phyloP scores from a whole-genome alignment of 495 filamentous ascomycete genomes.

The Xylaria castorea region DNA sequence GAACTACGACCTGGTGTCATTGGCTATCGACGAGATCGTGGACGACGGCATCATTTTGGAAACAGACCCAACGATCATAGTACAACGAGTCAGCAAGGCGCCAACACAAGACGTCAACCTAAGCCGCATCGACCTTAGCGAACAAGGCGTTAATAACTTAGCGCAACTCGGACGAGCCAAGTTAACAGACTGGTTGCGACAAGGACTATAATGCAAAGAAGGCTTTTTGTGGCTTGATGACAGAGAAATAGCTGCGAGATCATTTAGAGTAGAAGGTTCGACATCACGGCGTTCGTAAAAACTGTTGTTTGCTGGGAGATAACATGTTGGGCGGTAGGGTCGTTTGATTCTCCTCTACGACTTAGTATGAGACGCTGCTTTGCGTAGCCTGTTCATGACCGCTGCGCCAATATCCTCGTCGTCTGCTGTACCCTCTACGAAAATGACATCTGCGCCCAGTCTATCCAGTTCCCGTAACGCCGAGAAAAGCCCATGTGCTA shows the following conservation, averaged over 20 bases:
- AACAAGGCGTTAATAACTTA: slow-evolving; percentile 93
- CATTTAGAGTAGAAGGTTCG: slow-evolving; percentile 14
- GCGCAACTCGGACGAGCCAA: slow-evolving; percentile 96
- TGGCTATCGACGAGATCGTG: slow-evolving; percentile 94
- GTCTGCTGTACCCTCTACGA: slow-evolving; percentile 88
- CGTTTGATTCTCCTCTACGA: slow-evolving; percentile 40
- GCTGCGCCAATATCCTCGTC: slow-evolving; percentile 86
- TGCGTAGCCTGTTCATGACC: slow-evolving; percentile 93
- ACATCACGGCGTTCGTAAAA: slow-evolving; percentile 43
- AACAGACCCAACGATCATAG: slow-evolving; percentile 91
- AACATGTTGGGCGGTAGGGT: slow-evolving; percentile 24
- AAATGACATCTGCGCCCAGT: slow-evolving; percentile 79
- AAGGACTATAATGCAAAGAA: slow-evolving; percentile 60
- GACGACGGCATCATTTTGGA: slow-evolving; percentile 98
- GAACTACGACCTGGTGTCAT: slow-evolving; percentile 91
- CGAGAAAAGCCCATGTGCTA: slow-evolving; percentile 87
- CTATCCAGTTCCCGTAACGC: slow-evolving; percentile 85
- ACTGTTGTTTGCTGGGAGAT: slow-evolving; percentile 35
- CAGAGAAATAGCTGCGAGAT: slow-evolving; percentile 23
- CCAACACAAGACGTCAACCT: slow-evolving; percentile 92
- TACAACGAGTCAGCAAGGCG: slow-evolving; percentile 86
- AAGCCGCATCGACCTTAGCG: slow-evolving; percentile 91
- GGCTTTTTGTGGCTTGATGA: slow-evolving; percentile 22
- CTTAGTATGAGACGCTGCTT: slow-evolving; percentile 73
- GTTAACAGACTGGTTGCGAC: slow-evolving; percentile 87